phyloP scores from a whole-genome alignment of 257 asterid species.

The Pogostemon cablin region DNA sequence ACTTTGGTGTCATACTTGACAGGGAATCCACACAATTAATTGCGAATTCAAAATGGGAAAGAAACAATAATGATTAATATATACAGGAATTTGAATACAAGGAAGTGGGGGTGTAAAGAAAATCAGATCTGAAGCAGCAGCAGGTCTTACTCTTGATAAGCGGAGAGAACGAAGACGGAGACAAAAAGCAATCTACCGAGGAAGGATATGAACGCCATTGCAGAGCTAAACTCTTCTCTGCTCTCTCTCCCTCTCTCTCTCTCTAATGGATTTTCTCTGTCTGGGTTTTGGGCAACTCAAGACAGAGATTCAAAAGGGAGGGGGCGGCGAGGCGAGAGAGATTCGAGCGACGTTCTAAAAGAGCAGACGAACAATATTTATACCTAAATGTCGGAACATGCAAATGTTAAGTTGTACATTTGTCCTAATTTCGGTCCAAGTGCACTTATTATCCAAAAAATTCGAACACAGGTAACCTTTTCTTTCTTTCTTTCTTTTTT shows the following conservation, averaged over 20 bases:
- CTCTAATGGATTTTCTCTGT: constrained; percentile 22
- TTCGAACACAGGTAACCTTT: too few species aligned
- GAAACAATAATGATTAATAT: background rate
- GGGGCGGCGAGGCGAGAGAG: constrained; percentile 35
- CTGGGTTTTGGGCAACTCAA: constrained; percentile 33
- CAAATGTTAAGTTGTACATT: background rate
- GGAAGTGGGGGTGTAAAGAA: constrained; percentile 13
- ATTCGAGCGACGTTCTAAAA: constrained; percentile 26
- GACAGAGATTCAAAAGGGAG: constrained; percentile 31
- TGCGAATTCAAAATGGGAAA: background rate
- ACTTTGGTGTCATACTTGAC: background rate
- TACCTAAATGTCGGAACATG: background rate
- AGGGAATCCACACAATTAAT: constrained; percentile 10
- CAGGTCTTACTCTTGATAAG: constrained; percentile 77
- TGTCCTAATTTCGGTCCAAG: constrained; percentile 5
- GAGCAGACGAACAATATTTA: too few species aligned
- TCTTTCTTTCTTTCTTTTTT: too few species aligned
- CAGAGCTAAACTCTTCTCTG: constrained; percentile 23
- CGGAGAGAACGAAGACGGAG: constrained; percentile 88
- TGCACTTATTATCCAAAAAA: too few species aligned
- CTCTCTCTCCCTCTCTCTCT: constrained; percentile 5
- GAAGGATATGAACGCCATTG: constrained; percentile 77
- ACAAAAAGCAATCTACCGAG: constrained; percentile 86
- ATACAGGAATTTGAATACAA: background rate
- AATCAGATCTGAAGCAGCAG: constrained; percentile 53